A percentile compares a stretch with the other conserved stretches of the same genome.
phyloP scores from a whole-genome alignment of 2,329 filamentous ascomycete genomes.

The Neopestalotiopsis rosae region DNA sequence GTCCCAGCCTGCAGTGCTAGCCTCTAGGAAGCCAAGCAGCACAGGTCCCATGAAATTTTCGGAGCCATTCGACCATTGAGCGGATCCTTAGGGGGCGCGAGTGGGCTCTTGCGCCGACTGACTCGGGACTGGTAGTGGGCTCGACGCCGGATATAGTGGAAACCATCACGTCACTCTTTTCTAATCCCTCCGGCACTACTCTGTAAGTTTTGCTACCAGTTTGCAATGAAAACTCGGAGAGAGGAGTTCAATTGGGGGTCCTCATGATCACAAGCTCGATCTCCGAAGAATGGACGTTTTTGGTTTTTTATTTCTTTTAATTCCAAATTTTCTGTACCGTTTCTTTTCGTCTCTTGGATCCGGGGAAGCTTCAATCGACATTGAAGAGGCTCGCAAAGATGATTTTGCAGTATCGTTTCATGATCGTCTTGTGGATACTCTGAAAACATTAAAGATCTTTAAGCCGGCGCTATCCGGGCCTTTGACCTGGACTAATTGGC shows the following conservation, averaged over 20 bases:
- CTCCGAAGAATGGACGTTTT: background rate
- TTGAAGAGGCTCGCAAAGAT: background rate
- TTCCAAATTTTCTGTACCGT: background rate
- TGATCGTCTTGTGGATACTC: background rate
- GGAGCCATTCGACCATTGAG: background rate
- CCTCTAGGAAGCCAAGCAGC: background rate
- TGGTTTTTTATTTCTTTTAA: background rate
- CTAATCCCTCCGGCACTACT: slow-evolving; percentile 9
- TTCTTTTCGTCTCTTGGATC: background rate
- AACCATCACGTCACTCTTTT: slow-evolving; percentile 11
- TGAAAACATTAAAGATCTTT: background rate
- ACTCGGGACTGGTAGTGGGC: background rate
- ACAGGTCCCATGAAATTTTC: background rate
- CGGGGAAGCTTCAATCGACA: background rate
- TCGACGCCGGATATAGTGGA: slow-evolving; percentile 10
- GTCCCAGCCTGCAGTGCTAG: no score
- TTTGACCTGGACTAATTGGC: background rate
- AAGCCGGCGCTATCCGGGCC: background rate
- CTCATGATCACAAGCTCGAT: background rate
- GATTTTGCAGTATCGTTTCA: background rate
- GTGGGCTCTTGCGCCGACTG: slow-evolving; percentile 8
- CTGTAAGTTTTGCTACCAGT: background rate
- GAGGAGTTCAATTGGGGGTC: background rate
- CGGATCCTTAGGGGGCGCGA: slow-evolving; percentile 1
- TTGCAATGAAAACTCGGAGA: background rate